Conservation (phyloP, 2,329 filamentous ascomycete species). For the Boeremia lycopersici region DNA sequence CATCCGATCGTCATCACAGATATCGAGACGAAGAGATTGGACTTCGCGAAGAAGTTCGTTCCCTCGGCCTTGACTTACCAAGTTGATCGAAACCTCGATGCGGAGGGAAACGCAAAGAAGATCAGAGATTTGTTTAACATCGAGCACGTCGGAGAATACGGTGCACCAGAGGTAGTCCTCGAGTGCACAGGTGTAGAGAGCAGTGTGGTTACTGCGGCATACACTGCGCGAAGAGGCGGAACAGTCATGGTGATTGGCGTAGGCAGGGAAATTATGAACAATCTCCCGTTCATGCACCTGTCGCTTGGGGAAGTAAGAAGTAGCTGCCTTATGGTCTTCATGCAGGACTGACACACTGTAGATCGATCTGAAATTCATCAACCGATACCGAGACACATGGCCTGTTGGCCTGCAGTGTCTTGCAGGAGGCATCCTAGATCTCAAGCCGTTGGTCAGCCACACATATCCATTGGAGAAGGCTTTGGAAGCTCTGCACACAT, state of each 20-base stretch:
- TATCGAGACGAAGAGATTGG: slow-evolving; percentile 61
- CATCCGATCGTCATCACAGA: slow-evolving; percentile 70
- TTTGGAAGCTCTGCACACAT: slow-evolving; percentile 62
- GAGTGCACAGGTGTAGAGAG: slow-evolving; percentile 72
- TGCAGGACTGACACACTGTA: slow-evolving; percentile 30
- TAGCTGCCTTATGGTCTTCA: not conserved
- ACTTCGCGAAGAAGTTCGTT: slow-evolving; percentile 64
- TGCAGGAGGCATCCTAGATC: slow-evolving; percentile 63
- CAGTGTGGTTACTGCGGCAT: slow-evolving; percentile 65
- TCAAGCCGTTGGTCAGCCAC: slow-evolving; percentile 68
- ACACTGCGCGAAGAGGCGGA: slow-evolving; percentile 63
- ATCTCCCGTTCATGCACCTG: slow-evolving; percentile 70
- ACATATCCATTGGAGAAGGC: slow-evolving; percentile 67
- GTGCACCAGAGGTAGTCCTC: slow-evolving; percentile 63
- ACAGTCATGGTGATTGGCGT: slow-evolving; percentile 69
- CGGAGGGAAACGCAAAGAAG: slow-evolving; percentile 57
- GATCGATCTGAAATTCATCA: slow-evolving; percentile 74
- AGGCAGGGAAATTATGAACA: slow-evolving; percentile 66
- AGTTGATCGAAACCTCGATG: slow-evolving; percentile 54
- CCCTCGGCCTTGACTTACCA: slow-evolving; percentile 62
- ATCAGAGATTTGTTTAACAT: slow-evolving; percentile 62
- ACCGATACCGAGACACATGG: slow-evolving; percentile 73
- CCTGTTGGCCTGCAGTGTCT: slow-evolving; percentile 67
- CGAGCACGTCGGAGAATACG: slow-evolving; percentile 56
- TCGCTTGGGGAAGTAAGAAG: slow-evolving; percentile 62